Percentiles rank a stretch among this genome's conserved stretches.
phyloP scores from a whole-genome alignment of 805 yeast genomes.

The Blastobotrys attinorum region DNA sequence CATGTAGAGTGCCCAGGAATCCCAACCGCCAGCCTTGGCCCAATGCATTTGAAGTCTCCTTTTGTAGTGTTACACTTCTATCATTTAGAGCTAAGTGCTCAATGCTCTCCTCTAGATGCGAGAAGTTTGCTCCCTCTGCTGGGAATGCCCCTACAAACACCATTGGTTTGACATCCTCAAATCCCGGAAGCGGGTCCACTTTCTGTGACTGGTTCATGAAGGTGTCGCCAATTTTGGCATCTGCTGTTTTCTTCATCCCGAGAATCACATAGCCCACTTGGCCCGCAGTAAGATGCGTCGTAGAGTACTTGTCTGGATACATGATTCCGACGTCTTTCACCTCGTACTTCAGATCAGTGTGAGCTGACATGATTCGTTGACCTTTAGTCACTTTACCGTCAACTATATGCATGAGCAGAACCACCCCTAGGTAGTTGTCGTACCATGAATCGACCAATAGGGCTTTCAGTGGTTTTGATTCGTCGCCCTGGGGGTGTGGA shows the following conservation, averaged over 20 bases:
- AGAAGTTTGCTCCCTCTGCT: conserved; percentile 87
- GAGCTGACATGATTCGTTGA: conserved; percentile 67
- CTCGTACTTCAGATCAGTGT: conserved; percentile 69
- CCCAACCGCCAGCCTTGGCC: conserved; percentile 99
- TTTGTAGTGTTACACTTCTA: conserved; percentile 78
- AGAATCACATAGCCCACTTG: conserved; percentile 94
- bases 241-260: conserved; percentile 82
- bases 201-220: conserved; percentile 46
- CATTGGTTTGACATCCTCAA: conserved; percentile 97
- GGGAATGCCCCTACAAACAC: conserved; percentile 98
- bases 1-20: conserved; percentile 88
- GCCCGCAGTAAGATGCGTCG: conserved; percentile 66
- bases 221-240: conserved; percentile 90
- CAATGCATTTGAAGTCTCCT: conserved; percentile 87
- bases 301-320: conserved; percentile 79
- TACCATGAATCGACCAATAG: conserved; percentile 97
- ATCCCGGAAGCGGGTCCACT: conserved; percentile 82
- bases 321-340: conserved; percentile 90
- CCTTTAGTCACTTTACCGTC: conserved; percentile 78
- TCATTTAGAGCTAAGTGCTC: conserved; percentile 85
- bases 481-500: conserved; percentile 66
- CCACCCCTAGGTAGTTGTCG: conserved; percentile 86
- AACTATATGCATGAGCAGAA: conserved; percentile 71
- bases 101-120: conserved; percentile 80
- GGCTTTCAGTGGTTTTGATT: conserved; percentile 51